Evolutionary conservation across 768 basidiomycete genomes (phyloP), one percentile per base, ranked within the genome.

Genomic region (Hypsizygus marmoreus): DNA sequence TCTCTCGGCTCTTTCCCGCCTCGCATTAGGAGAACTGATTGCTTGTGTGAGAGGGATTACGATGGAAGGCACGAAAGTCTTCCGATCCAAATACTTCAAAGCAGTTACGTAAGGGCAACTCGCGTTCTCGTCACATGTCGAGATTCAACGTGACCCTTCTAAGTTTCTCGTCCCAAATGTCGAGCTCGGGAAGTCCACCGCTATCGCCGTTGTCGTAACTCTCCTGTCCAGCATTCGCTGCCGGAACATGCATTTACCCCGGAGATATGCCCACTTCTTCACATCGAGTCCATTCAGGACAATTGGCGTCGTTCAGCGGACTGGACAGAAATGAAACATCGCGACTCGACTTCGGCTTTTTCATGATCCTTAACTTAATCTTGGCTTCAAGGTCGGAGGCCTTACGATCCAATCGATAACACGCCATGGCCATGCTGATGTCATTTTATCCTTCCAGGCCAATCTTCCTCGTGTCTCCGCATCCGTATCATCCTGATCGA

Each of bases 41-140:
- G 67, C 67, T 72, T 73, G 64, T 57, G 71, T 74, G 68, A 68
- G 66, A 71, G 59, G 54, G 47, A 71, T 74, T 74, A 74, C 74
- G 71, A 75, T 58, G 44, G 19, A 30, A 39, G 43, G 41, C 46
- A 50, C 34, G 29, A 22, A 30, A 24, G 19, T 36, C 50, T 22
- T 47, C 23, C 9, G 42, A 44, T 45, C 45, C 48, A 54, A 53
- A 54, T 39, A 53, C 30, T 13, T 2, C 22, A 30, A 43, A 46
- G 51, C 28, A 50, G 20, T 45, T 40, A 55, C 47, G 47, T 54
- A 51, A 55, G 12, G 20, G 11, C 5, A 39, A 39, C 22, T 29
- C n/a, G n/a, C n/a, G n/a, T n/a, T 19, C 26, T 40, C 17, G 23
- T 22, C 35, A 36, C 35, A 36, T 36, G 17, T 16, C 35, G 17